Conservation (phyloP, 2,329 filamentous ascomycete species). For the Endothia cerciana region DNA sequence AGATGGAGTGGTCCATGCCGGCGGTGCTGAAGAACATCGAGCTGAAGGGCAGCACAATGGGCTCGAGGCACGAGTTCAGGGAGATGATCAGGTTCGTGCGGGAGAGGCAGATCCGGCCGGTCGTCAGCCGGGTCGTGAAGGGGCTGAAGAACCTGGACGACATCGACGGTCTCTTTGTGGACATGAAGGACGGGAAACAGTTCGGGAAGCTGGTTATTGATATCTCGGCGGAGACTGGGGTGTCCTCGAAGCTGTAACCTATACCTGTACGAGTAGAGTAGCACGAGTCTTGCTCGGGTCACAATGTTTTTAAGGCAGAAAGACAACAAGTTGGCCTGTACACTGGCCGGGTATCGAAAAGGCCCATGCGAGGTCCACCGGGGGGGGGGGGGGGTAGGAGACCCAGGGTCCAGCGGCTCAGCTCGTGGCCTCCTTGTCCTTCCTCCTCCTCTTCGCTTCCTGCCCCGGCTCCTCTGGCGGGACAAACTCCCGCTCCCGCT, state of each 20-base stretch:
- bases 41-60: conserved; percentile 86
- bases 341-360: conserved; percentile 28
- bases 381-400: neutral
- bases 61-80: conserved; percentile 83
- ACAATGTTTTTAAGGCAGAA: neutral
- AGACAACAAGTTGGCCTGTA: conserved; percentile 26
- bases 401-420: conserved; percentile 9
- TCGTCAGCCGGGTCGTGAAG: conserved; percentile 75
- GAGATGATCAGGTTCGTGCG: conserved; percentile 87
- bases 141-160: conserved; percentile 76
- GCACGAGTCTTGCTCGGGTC: neutral
- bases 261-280: neutral
- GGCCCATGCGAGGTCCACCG: conserved; percentile 13
- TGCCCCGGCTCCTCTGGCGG: conserved; percentile 77
- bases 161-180: conserved; percentile 83
- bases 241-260: conserved; percentile 33
- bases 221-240: conserved; percentile 46
- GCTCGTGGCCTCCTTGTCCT: conserved; percentile 46
- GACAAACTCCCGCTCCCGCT: conserved; percentile 83
- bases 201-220: conserved; percentile 93
- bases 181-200: conserved; percentile 83
- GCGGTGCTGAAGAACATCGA: conserved; percentile 89
- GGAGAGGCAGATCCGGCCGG: conserved; percentile 71
- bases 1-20: conserved; percentile 84
- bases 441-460: conserved; percentile 68